A percentile compares a stretch with the other conserved stretches of the same genome.
Evolutionary conservation across 306 rosid species (phyloP).

Genomic region (Rosa lucieae): DNA sequence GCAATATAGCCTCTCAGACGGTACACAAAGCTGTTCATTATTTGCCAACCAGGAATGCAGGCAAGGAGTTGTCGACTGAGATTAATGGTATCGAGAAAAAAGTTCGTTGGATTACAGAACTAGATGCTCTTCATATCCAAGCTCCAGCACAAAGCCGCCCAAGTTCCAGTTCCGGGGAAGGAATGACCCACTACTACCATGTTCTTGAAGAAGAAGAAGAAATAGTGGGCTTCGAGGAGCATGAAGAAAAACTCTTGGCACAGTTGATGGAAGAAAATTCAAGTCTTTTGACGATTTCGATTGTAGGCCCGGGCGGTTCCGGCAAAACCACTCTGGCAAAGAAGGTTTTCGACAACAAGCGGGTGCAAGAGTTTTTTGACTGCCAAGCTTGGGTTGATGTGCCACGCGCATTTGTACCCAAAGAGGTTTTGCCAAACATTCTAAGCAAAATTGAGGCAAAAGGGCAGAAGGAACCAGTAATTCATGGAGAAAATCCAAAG

Average conservation of each 20-base stretch:
- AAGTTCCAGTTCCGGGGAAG: background rate
- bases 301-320: constrained; percentile 2
- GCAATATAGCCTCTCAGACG: background rate
- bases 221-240: background rate
- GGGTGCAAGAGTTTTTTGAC: background rate
- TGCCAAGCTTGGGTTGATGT: constrained; percentile 16
- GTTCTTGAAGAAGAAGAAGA: constrained; percentile 1
- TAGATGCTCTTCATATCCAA: background rate
- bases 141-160: background rate
- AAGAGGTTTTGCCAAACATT: background rate
- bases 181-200: background rate
- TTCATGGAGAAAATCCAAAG: background rate
- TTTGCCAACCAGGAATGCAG: background rate
- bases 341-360: background rate
- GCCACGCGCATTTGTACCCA: background rate
- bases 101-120: fast-evolving
- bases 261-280: constrained; percentile 4
- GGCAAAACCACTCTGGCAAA: constrained; percentile 11
- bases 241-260: background rate
- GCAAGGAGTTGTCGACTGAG: background rate
- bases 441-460: background rate
- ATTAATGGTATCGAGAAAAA: background rate
- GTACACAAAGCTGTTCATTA: background rate
- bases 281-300: background rate
- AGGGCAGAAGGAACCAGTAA: background rate